phyloP scores from a whole-genome alignment of 116 monocot species.

The Thalassia testudinum region DNA sequence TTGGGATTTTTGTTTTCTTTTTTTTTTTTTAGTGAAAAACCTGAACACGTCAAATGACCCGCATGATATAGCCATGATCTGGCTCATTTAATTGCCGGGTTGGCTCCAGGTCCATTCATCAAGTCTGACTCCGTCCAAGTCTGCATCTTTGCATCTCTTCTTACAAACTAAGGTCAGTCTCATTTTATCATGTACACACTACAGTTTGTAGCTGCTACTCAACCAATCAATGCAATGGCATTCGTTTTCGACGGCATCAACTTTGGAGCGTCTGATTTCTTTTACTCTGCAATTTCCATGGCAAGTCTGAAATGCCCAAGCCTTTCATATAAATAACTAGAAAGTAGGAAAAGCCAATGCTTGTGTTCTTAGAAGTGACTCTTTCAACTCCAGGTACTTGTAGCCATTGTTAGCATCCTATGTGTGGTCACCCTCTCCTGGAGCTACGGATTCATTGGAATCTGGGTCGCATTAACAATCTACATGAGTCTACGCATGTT shows the following conservation, averaged over 20 bases:
- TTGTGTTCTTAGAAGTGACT: neutral
- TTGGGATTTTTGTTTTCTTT: neutral
- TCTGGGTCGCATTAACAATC: conserved; percentile 56
- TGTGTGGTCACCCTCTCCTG: conserved; percentile 40
- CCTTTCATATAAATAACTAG: too few relatives aligned
- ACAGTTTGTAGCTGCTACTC: conserved; percentile 47
- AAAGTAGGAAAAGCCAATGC: neutral
- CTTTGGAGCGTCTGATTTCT: conserved; percentile 55
- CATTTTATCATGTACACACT: too few relatives aligned
- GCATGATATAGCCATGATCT: too few relatives aligned
- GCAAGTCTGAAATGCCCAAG: conserved; percentile 5
- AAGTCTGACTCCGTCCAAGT: too few relatives aligned
- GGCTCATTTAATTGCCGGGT: too few relatives aligned
- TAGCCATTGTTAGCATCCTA: conserved; percentile 42
- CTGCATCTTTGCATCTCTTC: too few relatives aligned
- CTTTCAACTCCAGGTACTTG: conserved; percentile 30
- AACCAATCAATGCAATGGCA: conserved; percentile 44
- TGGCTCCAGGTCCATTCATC: too few relatives aligned
- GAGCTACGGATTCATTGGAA: conserved; percentile 44
- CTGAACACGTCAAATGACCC: too few relatives aligned
- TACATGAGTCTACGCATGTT: conserved; percentile 54
- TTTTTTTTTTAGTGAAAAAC: too few relatives aligned
- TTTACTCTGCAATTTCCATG: conserved; percentile 58
- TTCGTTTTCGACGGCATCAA: conserved; percentile 67
- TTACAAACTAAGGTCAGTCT: too few relatives aligned